These are phyloP conservation scores for Epichloe typhina DNA, from an alignment of 2,329 filamentous ascomycete species.

Conservation along the genomic window DNA sequence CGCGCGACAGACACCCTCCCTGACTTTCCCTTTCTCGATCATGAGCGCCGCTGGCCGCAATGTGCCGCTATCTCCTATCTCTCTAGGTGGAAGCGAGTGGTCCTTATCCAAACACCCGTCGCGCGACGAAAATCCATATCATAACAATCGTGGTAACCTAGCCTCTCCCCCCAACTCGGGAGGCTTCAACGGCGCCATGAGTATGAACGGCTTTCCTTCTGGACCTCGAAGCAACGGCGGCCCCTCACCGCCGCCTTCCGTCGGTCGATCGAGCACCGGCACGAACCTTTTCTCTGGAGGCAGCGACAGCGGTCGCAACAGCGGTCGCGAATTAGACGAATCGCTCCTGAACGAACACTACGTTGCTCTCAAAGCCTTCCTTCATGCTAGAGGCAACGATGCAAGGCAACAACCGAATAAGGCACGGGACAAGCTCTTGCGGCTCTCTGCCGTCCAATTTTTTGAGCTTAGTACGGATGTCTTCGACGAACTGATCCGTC, in stretches of 20 bases:
- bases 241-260: slow-evolving; percentile 77
- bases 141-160: slow-evolving; percentile 43
- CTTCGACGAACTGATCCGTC: slow-evolving; percentile 82
- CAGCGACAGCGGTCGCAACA: slow-evolving; percentile 50
- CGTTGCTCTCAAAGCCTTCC: slow-evolving; percentile 60
- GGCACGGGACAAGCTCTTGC: slow-evolving; percentile 85
- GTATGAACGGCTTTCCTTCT: slow-evolving; percentile 48
- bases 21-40: slow-evolving; percentile 21
- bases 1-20: slow-evolving; percentile 9
- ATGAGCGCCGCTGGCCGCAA: slow-evolving; percentile 55
- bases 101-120: slow-evolving; percentile 56
- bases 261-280: slow-evolving; percentile 74
- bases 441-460: slow-evolving; percentile 88
- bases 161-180: slow-evolving; percentile 57
- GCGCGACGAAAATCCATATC: slow-evolving; percentile 37
- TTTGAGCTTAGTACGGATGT: slow-evolving; percentile 97
- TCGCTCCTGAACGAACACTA: slow-evolving; percentile 67
- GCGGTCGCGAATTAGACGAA: slow-evolving; percentile 47
- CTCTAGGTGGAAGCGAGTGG: slow-evolving; percentile 75
- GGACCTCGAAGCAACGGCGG: slow-evolving; percentile 44
- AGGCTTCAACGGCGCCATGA: slow-evolving; percentile 40
- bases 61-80: slow-evolving; percentile 70
- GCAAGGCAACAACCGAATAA: slow-evolving; percentile 67
- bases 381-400: slow-evolving; percentile 66
- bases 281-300: slow-evolving; percentile 55